Conservation (phyloP, 2,329 filamentous ascomycete genomes). For the Colletotrichum nymphaeae region DNA sequence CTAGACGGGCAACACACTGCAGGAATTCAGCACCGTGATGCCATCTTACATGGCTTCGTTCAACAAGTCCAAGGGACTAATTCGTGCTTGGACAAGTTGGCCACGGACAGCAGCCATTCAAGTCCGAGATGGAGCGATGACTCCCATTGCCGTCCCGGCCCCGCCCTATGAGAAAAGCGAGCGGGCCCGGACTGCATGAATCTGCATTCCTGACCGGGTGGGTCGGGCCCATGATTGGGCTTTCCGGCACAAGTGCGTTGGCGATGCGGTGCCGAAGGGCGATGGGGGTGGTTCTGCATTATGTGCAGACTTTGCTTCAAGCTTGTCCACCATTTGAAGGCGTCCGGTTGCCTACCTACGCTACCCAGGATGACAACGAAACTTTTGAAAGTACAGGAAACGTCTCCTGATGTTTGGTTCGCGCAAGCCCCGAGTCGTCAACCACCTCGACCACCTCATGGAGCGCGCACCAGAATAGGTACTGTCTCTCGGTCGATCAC, state of each 20-base stretch:
- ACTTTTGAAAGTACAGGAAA: neutral
- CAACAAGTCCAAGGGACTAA: neutral
- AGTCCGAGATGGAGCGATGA: constrained; percentile 35
- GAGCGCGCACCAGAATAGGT: neutral
- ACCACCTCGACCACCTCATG: neutral
- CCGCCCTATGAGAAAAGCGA: constrained; percentile 40
- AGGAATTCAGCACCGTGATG: constrained; percentile 28
- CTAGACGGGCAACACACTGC: constrained; percentile 12
- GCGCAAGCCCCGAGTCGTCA: neutral
- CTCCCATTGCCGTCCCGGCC: constrained; percentile 38
- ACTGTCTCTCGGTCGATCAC: neutral
- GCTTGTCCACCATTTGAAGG: constrained; percentile 5
- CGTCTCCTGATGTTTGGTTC: constrained; percentile 1
- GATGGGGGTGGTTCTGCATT: constrained; percentile 14
- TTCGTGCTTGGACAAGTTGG: neutral
- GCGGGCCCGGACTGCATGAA: constrained; percentile 39
- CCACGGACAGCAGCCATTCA: constrained; percentile 3
- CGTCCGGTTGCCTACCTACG: neutral
- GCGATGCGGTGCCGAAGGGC: constrained; percentile 36
- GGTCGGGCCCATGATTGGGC: constrained; percentile 40
- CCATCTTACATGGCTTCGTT: constrained; percentile 27
- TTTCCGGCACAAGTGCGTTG: constrained; percentile 36
- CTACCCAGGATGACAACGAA: neutral
- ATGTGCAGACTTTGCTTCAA: constrained; percentile 17
- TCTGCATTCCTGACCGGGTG: constrained; percentile 40